These are phyloP conservation scores for Penicillium egyptiacum DNA, from an alignment of 495 filamentous ascomycete species.

Conservation along the genomic window DNA sequence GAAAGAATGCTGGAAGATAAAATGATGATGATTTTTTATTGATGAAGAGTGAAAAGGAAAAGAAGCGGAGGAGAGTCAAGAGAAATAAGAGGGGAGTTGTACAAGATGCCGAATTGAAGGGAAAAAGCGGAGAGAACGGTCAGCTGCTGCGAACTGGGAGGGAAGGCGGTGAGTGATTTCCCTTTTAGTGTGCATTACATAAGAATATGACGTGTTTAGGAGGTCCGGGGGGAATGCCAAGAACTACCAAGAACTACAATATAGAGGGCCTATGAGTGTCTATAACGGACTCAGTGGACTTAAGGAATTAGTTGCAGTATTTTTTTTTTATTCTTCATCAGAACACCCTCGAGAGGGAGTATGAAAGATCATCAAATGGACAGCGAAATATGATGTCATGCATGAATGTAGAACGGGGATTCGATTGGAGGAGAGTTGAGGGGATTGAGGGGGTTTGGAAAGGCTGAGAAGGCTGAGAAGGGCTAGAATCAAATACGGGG, in stretches of 20 bases:
- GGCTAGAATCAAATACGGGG: conserved; percentile 19
- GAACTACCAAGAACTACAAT: background rate
- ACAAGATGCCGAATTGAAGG: conserved; percentile 11
- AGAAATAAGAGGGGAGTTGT: conserved; percentile 16
- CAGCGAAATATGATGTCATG: conserved; percentile 9
- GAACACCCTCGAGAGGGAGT: background rate
- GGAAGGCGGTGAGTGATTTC: conserved; percentile 7
- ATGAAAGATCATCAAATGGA: conserved; percentile 9
- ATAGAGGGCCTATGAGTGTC: too few relatives aligned
- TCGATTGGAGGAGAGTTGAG: background rate
- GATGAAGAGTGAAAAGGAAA: conserved; percentile 14
- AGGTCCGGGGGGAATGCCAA: background rate
- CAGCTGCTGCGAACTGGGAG: conserved; percentile 9
- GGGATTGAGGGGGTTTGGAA: background rate
- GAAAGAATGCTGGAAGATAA: conserved; percentile 8
- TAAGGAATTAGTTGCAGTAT: too few relatives aligned
- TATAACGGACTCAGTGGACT: too few relatives aligned
- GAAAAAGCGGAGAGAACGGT: conserved; percentile 16
- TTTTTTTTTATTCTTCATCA: background rate
- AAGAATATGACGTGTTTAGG: conserved; percentile 9
- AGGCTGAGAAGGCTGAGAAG: too few relatives aligned
- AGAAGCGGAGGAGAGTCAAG: conserved; percentile 8
- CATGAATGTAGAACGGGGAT: conserved; percentile 6
- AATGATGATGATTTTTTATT: conserved; percentile 14
- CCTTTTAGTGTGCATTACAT: too few relatives aligned